A percentile compares a stretch with the other conserved stretches of the same genome.
These are phyloP conservation scores for Aspergillus sp. DNA, from an alignment of 2,329 filamentous ascomycete genomes.

Conservation along the genomic window DNA sequence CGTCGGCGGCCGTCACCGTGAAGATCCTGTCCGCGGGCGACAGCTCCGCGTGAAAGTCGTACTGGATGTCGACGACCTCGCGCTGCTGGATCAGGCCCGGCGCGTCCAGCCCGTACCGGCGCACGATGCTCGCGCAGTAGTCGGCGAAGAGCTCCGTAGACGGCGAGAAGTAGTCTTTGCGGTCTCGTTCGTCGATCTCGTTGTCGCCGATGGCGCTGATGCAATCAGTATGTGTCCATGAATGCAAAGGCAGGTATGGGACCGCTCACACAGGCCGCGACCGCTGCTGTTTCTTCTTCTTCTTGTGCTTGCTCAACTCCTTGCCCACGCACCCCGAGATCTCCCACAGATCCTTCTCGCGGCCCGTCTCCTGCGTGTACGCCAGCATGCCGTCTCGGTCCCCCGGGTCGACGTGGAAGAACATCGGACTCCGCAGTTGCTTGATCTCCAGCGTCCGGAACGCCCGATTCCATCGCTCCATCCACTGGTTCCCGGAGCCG, in stretches of 20 bases:
- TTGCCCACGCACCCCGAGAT: constrained; percentile 74
- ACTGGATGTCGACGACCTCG: constrained; percentile 61
- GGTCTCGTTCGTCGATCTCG: constrained; percentile 64
- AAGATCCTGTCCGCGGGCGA: constrained; percentile 58
- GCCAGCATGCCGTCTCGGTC: constrained; percentile 73
- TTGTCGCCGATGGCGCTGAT: constrained; percentile 33
- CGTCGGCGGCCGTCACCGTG: constrained; percentile 58
- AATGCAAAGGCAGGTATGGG: not conserved
- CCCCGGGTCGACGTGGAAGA: constrained; percentile 75
- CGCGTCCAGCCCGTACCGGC: constrained; percentile 57
- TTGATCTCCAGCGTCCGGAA: constrained; percentile 69
- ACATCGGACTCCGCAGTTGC: constrained; percentile 75
- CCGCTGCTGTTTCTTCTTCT: constrained; percentile 66
- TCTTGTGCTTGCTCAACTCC: constrained; percentile 74
- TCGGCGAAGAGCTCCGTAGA: constrained; percentile 61
- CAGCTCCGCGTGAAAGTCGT: constrained; percentile 47
- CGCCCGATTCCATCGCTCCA: constrained; percentile 67
- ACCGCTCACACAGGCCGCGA: constrained; percentile 19
- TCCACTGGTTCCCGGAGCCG: constrained; percentile 62
- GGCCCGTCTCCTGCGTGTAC: constrained; percentile 61
- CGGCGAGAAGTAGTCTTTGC: constrained; percentile 68
- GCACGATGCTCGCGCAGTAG: constrained; percentile 59
- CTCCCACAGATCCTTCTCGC: constrained; percentile 66
- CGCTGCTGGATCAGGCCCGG: constrained; percentile 59
- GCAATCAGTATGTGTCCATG: constrained; percentile 7